A percentile compares a stretch with the other conserved stretches of the same genome.
Conservation (phyloP, 305 asterid genomes). For the Fraxinus greggii region DNA sequence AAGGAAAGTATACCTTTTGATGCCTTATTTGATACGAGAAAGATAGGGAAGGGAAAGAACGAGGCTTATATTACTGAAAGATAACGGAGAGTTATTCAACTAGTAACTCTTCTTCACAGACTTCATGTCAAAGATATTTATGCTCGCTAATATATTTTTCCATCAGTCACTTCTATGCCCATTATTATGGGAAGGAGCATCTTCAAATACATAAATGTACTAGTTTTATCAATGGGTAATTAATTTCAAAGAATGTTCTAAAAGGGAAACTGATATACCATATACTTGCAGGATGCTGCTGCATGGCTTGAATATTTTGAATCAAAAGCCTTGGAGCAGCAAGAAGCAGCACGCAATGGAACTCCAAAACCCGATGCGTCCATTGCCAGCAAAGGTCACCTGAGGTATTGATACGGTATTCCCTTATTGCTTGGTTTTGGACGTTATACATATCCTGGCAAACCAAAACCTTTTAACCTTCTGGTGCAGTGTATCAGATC, state of each 20-base stretch:
- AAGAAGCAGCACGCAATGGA: slow-evolving; percentile 97
- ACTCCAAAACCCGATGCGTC: slow-evolving; percentile 97
- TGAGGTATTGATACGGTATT: slow-evolving; percentile 74
- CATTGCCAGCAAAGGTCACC: slow-evolving; percentile 99
- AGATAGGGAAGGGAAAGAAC: not conserved
- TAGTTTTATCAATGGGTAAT: slow-evolving; percentile 11
- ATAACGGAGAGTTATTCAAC: not conserved
- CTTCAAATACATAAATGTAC: slow-evolving; percentile 7
- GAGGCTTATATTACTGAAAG: not conserved
- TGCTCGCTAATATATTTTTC: not conserved
- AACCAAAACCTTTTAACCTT: slow-evolving; percentile 37
- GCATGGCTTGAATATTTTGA: slow-evolving; percentile 99
- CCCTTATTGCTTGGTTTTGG: slow-evolving; percentile 41
- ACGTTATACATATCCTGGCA: slow-evolving; percentile 29
- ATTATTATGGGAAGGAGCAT: slow-evolving; percentile 9
- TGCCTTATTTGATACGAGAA: not conserved
- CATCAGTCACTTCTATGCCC: not conserved
- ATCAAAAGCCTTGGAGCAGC: slow-evolving; percentile 98
- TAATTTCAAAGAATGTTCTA: slow-evolving; percentile 4
- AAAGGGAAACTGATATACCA: slow-evolving; percentile 18
- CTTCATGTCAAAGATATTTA: not conserved
- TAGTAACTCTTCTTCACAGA: not conserved
- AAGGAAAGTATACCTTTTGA: not conserved
- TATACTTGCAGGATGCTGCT: slow-evolving; percentile 91
- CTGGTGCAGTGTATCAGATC: slow-evolving; percentile 93